Evolutionary conservation across 2,329 filamentous ascomycete genomes (phyloP), one percentile per base, ranked within the genome.

Genomic region (Phyllosticta citribraziliensis): DNA sequence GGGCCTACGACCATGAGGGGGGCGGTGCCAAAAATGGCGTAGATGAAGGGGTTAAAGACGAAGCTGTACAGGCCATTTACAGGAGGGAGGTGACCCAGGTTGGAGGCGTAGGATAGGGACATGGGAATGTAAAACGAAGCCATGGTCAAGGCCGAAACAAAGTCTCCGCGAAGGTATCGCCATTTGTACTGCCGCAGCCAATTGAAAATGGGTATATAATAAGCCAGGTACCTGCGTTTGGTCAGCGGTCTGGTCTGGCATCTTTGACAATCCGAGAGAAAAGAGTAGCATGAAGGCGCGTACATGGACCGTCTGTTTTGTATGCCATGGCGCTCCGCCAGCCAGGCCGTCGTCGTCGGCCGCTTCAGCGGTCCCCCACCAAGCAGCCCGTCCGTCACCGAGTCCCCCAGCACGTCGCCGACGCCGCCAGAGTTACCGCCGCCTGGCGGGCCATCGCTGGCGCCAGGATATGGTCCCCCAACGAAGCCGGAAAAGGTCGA

Each of bases 81-180:
- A 0, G 94, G 88, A 9, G 93, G 91, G 1, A 97, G 85, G 71
- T 97, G 94, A 5, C 88, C 91, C 52, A 99, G 85, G 70, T 97
- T 97, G 51, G 90, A 86, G 60, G 94, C 91, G 65, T 95, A 88
- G 0, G 94, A 97, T 14, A 99, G 82, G 0, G 91, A 88, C 92
- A 99, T 97, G 57, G 94, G 94, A 47, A 99, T 88, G 73, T 99
- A 99, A 77, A 99, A 94, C 25, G 92, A 96, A n/a, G 93, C 90
- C 78, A 99, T 88, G n/a, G 94, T 97, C 64, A 97, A 73, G 56
- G 93, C 92, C 9, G 93, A 88, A 14, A 96, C 80, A 19, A 97
- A 76, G 73, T 99, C 94, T 55, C 94, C 94, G 67, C 87, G 84
- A 55, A 97, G 74, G 74, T 89, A 96, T 3, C 84, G 83, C 82